Base-by-base conservation (phyloP, 768 basidiomycete species). In the Suillus americanus region DNA sequence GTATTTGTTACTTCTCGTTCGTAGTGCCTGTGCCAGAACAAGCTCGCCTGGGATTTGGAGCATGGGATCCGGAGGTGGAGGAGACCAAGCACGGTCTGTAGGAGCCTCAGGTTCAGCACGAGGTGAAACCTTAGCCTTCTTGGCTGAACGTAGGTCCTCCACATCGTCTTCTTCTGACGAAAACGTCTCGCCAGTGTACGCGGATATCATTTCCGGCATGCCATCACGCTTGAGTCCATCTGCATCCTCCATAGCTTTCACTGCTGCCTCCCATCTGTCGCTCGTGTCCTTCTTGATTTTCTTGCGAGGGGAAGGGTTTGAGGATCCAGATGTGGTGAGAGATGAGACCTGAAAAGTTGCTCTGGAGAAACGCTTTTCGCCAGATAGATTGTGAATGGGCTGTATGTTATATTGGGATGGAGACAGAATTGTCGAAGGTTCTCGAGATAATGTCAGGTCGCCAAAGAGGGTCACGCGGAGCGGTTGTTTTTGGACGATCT, bases 1-100 rank as follows among this genome's bases (percentile, higher is more conserved):
- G 68, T 87, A 88, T 18, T 72, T 68, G 5, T 69, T 66, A 5
- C 75, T 68, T 59, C 57, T 41, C 7, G 72, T 72, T n/a, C 68
- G 70, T 33, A 74, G 74, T 25, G 68, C 71, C 62, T 74, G 74
- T 7, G 88, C 87, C 14, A 92, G 78, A 3, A 92, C 77, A 1
- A 87, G 73, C 72, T 92, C 91, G 3, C 89, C 91, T 3, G 89
- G 90, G 43, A 91, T 84, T 18, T 82, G 74, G 28, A 89, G 78
- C 0, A 78, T 73, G 4, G 76, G 75, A 66, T 90, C 87, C 3
- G 79, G 74, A 18, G 75, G 79, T 5, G 82, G 82, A 12, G 82
- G 80, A 1, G 77, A 75, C 79, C 77, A 82, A 10, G 37, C 51
- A 3, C 50, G 66, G 1, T 67, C 25, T 54, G 66, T n/a, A 63